phyloP scores from a whole-genome alignment of 2,329 filamentous ascomycete species.

The Ophiostoma pallidulum region DNA sequence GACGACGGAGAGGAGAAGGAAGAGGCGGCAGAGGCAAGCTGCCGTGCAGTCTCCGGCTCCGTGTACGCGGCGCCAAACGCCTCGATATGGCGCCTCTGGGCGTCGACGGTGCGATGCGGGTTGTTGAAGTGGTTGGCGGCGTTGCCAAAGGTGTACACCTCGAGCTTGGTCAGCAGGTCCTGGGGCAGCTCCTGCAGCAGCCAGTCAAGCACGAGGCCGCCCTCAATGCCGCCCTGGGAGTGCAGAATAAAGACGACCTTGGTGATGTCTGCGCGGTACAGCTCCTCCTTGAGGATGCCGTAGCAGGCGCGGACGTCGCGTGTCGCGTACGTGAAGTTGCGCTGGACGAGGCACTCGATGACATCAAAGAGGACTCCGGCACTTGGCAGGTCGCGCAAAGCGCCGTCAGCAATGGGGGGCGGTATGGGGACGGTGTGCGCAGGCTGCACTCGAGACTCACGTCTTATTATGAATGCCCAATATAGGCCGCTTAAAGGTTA shows the following conservation, averaged over 20 bases:
- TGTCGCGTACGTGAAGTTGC: conserved; percentile 64
- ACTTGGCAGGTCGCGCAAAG: conserved; percentile 2
- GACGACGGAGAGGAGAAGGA: too few relatives aligned
- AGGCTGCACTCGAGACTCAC: too few relatives aligned
- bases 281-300: conserved; percentile 49
- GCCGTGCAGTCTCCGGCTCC: background rate
- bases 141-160: conserved; percentile 70
- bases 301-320: conserved; percentile 56
- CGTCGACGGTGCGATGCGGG: conserved; percentile 45
- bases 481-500: conserved; percentile 62
- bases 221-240: conserved; percentile 69
- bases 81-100: conserved; percentile 27
- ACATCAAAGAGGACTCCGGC: conserved; percentile 65
- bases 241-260: conserved; percentile 69
- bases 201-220: conserved; percentile 65
- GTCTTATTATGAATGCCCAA: conserved; percentile 69
- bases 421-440: too few relatives aligned
- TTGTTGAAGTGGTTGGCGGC: conserved; percentile 79
- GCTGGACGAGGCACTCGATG: conserved; percentile 67
- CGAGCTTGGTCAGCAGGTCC: conserved; percentile 56
- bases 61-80: background rate
- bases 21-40: too few relatives aligned
- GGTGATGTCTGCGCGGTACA: conserved; percentile 51
- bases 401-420: background rate
- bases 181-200: conserved; percentile 62